Evolutionary conservation across 2,329 filamentous ascomycete species (phyloP).

Genomic region (Westerdykella aurantiaca): DNA sequence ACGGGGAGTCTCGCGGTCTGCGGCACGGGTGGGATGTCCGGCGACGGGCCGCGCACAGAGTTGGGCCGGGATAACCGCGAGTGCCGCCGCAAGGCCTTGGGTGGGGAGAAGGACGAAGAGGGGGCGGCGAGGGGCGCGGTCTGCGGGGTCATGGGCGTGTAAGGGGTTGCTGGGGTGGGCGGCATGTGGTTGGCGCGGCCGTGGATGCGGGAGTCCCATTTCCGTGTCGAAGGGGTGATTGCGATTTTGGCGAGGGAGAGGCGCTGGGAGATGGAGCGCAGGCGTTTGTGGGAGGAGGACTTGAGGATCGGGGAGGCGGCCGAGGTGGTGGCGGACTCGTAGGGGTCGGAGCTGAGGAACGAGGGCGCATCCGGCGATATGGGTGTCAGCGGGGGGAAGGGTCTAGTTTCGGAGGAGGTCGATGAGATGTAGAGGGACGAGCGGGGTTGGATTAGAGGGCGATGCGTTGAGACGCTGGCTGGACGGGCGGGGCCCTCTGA

Average conservation of each 20-base stretch:
- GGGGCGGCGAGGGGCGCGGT: constrained; percentile 22
- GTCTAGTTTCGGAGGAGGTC: constrained; percentile 9
- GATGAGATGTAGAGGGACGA: constrained; percentile 25
- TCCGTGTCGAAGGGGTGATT: constrained; percentile 30
- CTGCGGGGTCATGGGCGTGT: constrained; percentile 30
- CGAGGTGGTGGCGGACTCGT: constrained; percentile 25
- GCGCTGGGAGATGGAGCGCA: constrained; percentile 35
- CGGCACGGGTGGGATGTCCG: constrained; percentile 20
- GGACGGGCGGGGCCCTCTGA: constrained; percentile 17
- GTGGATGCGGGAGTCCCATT: constrained; percentile 25
- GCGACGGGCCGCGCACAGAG: constrained; percentile 18
- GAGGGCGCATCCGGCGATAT: constrained; percentile 25
- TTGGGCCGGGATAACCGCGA: constrained; percentile 1
- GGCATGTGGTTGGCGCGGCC: constrained; percentile 14
- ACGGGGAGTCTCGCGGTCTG: not conserved
- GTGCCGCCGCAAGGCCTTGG: constrained; percentile 1
- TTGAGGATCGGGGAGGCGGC: constrained; percentile 31
- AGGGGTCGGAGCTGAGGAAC: constrained; percentile 37
- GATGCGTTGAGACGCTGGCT: constrained; percentile 14
- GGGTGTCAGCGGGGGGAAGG: constrained; percentile 27
- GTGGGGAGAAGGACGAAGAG: constrained; percentile 4
- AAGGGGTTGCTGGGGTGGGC: constrained; percentile 22
- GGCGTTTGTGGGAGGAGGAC: constrained; percentile 29
- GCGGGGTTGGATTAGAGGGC: constrained; percentile 10
- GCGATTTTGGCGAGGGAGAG: constrained; percentile 36